These are phyloP conservation scores for Entomophthora muscae DNA, from an alignment of 371 early-diverging fungal species.

Conservation along the genomic window DNA sequence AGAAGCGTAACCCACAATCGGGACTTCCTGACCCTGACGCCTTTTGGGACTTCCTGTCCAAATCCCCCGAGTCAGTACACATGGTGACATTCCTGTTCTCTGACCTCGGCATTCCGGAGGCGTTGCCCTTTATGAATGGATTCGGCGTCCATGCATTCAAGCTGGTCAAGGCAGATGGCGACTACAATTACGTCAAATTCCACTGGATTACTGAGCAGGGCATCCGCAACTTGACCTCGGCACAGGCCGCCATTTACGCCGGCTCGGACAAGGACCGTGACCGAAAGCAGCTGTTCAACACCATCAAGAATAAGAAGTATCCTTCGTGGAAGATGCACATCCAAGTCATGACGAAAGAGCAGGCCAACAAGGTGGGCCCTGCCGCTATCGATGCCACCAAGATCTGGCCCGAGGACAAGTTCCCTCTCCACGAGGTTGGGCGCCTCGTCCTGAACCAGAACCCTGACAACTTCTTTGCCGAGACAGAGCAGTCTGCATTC, in stretches of 20 bases:
- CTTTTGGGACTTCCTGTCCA: slow-evolving; percentile 45
- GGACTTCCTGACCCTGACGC: slow-evolving; percentile 28
- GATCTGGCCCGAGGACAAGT: slow-evolving; percentile 35
- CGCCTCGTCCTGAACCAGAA: slow-evolving; percentile 52
- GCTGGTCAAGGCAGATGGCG: slow-evolving; percentile 35
- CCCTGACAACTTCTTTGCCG: slow-evolving; percentile 66
- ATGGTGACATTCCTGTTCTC: slow-evolving; percentile 41
- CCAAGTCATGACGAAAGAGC: slow-evolving; percentile 32
- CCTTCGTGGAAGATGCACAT: slow-evolving; percentile 39
- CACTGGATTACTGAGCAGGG: slow-evolving; percentile 54
- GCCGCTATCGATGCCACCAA: slow-evolving; percentile 50
- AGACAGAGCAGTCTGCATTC: slow-evolving; percentile 66
- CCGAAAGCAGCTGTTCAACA: slow-evolving; percentile 37
- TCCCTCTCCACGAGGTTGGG: slow-evolving; percentile 44
- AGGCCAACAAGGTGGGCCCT: slow-evolving; percentile 33
- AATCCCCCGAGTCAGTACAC: slow-evolving; percentile 43
- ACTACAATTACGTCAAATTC: slow-evolving; percentile 41
- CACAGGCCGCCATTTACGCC: slow-evolving; percentile 31
- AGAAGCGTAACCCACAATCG: slow-evolving; percentile 40
- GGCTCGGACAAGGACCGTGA: slow-evolving; percentile 38
- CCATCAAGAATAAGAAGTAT: slow-evolving; percentile 34
- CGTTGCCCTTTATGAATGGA: slow-evolving; percentile 43
- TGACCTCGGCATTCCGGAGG: slow-evolving; percentile 41
- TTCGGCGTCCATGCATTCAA: slow-evolving; percentile 39
- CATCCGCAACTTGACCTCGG: slow-evolving; percentile 29